phyloP scores from a whole-genome alignment of 1,284 basidiomycete species.

The Marasmius oreades region DNA sequence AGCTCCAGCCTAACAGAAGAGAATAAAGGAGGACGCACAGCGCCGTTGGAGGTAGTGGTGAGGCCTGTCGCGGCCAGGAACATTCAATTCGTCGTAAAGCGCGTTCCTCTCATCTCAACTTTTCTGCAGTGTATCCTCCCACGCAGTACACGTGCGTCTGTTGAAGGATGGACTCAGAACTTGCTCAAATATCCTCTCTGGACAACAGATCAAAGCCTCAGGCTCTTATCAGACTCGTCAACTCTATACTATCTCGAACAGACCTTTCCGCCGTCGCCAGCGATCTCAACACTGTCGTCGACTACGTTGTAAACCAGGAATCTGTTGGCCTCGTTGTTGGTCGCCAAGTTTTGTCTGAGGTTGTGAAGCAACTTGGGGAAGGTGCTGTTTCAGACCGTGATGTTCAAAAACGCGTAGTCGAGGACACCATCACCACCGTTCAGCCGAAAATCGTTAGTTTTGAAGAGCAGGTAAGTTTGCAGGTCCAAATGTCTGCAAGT shows the following conservation, averaged over 20 bases:
- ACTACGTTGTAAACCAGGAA: slow-evolving; percentile 77
- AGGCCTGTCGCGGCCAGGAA: not conserved
- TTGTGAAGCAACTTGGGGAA: slow-evolving; percentile 64
- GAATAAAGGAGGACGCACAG: too few species aligned
- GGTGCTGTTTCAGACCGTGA: slow-evolving; percentile 53
- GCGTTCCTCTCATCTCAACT: too few species aligned
- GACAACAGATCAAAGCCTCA: slow-evolving; percentile 80
- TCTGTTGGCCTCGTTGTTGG: slow-evolving; percentile 79
- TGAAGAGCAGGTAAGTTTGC: slow-evolving; percentile 82
- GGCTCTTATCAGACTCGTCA: slow-evolving; percentile 65
- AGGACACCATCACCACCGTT: slow-evolving; percentile 68
- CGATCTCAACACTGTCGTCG: slow-evolving; percentile 67
- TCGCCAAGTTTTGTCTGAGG: slow-evolving; percentile 79
- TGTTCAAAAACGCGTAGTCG: slow-evolving; percentile 63
- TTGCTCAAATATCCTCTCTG: slow-evolving; percentile 59
- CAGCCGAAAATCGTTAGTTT: slow-evolving; percentile 83
- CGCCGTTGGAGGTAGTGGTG: too few species aligned
- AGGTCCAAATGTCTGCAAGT: slow-evolving; percentile 8
- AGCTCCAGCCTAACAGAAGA: too few species aligned
- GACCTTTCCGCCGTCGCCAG: slow-evolving; percentile 40
- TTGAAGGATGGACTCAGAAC: slow-evolving; percentile 57
- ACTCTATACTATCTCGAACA: slow-evolving; percentile 49
- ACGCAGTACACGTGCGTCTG: too few species aligned
- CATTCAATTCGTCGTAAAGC: too few species aligned
- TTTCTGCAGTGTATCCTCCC: too few species aligned